These are phyloP conservation scores for Camellia sinensis DNA, from an alignment of 148 eudicot genomes.

Conservation along the genomic window DNA sequence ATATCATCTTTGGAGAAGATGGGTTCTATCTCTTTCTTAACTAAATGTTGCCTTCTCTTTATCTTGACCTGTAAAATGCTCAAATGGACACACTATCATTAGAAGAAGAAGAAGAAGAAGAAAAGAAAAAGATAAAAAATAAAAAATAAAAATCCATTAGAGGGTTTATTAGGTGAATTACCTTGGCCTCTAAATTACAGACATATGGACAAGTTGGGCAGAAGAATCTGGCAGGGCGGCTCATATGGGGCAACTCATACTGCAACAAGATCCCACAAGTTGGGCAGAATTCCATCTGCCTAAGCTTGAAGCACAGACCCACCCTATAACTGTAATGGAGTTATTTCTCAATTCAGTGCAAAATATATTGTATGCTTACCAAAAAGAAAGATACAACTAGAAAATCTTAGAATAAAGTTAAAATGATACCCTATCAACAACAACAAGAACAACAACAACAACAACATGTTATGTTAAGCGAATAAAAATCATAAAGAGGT, in stretches of 20 bases:
- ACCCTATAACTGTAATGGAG: conserved; percentile 7
- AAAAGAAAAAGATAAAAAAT: not conserved
- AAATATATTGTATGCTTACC: not conserved
- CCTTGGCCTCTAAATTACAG: conserved; percentile 45
- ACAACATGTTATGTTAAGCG: too few species aligned
- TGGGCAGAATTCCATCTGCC: conserved; percentile 81
- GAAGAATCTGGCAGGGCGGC: conserved; percentile 44
- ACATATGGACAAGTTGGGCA: conserved; percentile 77
- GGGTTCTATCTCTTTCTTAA: conserved; percentile 53
- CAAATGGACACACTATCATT: not conserved
- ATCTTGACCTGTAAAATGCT: conserved; percentile 49
- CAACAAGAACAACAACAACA: too few species aligned
- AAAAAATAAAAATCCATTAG: not conserved
- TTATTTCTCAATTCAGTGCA: not conserved
- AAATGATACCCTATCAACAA: too few species aligned
- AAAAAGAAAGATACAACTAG: not conserved
- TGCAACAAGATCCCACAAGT: conserved; percentile 66
- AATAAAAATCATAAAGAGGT: too few species aligned
- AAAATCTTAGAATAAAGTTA: too few species aligned
- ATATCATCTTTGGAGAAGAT: conserved; percentile 44
- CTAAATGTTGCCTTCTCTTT: conserved; percentile 49
- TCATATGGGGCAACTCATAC: conserved; percentile 43
- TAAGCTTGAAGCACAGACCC: not conserved
- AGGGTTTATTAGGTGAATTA: conserved; percentile 18
- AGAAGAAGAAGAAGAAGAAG: not conserved